Conservation (phyloP, 805 yeast genomes). For the Starmerella potacharoeniae region DNA sequence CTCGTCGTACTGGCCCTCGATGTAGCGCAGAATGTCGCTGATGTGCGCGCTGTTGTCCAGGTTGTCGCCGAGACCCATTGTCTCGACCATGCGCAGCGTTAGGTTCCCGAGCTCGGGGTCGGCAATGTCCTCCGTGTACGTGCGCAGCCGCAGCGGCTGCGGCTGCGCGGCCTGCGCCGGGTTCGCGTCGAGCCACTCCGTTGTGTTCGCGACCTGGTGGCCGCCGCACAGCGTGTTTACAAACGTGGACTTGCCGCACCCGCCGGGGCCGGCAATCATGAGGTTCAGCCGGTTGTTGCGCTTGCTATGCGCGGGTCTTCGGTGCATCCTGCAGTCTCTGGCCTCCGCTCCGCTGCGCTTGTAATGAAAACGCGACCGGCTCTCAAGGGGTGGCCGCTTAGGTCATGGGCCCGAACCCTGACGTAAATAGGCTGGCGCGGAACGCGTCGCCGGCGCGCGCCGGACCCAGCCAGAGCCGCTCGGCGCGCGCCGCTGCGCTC, state of each 20-base stretch:
- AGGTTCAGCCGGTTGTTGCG: slow-evolving; percentile 51
- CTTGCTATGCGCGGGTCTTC: slow-evolving; percentile 19
- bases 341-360: background rate
- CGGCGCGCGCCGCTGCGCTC: too few species aligned
- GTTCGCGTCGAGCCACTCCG: slow-evolving; percentile 23
- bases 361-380: background rate
- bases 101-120: slow-evolving; percentile 22
- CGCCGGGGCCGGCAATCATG: slow-evolving; percentile 83
- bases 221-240: slow-evolving; percentile 76
- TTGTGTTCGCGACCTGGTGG: slow-evolving; percentile 48
- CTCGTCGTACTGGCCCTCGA: slow-evolving; percentile 61
- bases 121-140: slow-evolving; percentile 23
- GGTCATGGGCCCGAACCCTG: background rate
- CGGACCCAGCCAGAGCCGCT: too few species aligned
- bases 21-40: slow-evolving; percentile 42
- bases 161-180: slow-evolving; percentile 25
- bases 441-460: background rate
- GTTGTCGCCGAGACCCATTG: slow-evolving; percentile 72
- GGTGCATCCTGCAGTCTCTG: slow-evolving; percentile 6
- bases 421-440: background rate
- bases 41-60: slow-evolving; percentile 49
- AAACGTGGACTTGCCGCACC: slow-evolving; percentile 83
- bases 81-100: slow-evolving; percentile 48
- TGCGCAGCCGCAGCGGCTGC: slow-evolving; percentile 22
- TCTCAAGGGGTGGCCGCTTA: background rate